Evolutionary conservation across 2,329 filamentous ascomycete genomes (phyloP).

Genomic region (Phaeoacremonium minimum): DNA sequence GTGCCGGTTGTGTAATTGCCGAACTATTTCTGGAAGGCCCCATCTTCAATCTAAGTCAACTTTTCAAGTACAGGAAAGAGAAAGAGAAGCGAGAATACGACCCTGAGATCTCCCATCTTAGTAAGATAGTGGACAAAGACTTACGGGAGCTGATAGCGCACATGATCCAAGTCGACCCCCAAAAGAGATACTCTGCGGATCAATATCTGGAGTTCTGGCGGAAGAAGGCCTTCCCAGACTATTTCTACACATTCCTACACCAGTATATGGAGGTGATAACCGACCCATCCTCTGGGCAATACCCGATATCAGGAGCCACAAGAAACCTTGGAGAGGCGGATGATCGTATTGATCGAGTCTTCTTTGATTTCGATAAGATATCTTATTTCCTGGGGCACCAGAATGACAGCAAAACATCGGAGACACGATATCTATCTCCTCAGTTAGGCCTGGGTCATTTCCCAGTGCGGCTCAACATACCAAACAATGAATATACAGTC

Average conservation of each 20-base stretch:
- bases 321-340: constrained; percentile 83
- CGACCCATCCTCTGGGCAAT: constrained; percentile 77
- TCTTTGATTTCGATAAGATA: constrained; percentile 95
- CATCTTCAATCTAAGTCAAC: constrained; percentile 94
- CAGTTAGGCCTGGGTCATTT: constrained; percentile 61
- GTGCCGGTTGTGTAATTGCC: constrained; percentile 91
- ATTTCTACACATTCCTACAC: constrained; percentile 96
- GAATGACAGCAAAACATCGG: constrained; percentile 32
- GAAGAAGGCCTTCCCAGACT: constrained; percentile 86
- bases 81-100: too few species aligned
- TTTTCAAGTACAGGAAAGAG: constrained; percentile 88
- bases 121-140: constrained; percentile 81
- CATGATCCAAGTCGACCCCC: constrained; percentile 94
- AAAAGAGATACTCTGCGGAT: constrained; percentile 87
- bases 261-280: constrained; percentile 97
- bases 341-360: constrained; percentile 89
- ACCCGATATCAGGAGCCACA: constrained; percentile 60
- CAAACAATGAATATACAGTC: constrained; percentile 73
- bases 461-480: constrained; percentile 80
- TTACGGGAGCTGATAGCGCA: constrained; percentile 85
- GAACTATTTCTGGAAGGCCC: constrained; percentile 93
- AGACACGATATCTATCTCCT: constrained; percentile 29
- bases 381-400: constrained; percentile 85
- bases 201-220: constrained; percentile 93
- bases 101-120: constrained; percentile 73